Evolutionary conservation across 805 yeast species (phyloP).

Genomic region (Middelhovenomyces tepae): DNA sequence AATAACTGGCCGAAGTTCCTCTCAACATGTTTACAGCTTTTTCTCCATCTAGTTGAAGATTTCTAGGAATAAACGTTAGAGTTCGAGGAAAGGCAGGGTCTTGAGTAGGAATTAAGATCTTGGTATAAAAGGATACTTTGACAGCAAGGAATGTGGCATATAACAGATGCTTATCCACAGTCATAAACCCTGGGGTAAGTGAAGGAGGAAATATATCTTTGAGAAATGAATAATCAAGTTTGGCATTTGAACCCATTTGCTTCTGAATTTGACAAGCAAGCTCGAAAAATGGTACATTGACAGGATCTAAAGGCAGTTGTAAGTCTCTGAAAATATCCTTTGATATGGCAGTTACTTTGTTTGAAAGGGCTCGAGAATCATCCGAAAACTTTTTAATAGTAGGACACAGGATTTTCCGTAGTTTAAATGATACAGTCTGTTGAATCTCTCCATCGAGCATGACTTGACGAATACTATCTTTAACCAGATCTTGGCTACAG

Average conservation of each 20-base stretch:
- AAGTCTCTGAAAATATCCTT: neutral
- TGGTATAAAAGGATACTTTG: too few relatives aligned
- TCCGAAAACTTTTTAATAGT: slow-evolving; percentile 1
- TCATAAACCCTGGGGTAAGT: too few relatives aligned
- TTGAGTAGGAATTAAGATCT: too few relatives aligned
- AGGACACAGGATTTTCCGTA: too few relatives aligned
- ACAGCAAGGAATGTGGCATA: too few relatives aligned
- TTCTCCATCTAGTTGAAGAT: neutral
- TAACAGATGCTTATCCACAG: too few relatives aligned
- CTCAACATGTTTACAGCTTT: slow-evolving; percentile 1
- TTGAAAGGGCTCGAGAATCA: neutral
- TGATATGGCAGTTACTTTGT: neutral
- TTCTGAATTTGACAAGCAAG: too few relatives aligned
- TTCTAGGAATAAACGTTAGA: slow-evolving; percentile 1
- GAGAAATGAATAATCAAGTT: too few relatives aligned
- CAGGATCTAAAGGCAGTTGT: slow-evolving; percentile 2
- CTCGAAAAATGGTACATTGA: slow-evolving; percentile 1
- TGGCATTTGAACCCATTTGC: too few relatives aligned
- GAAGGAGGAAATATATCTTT: too few relatives aligned
- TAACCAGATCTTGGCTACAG: neutral
- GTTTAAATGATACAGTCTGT: too few relatives aligned
- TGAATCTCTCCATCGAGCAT: neutral
- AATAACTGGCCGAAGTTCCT: neutral
- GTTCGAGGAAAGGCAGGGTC: slow-evolving; percentile 1
- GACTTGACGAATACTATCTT: slow-evolving; percentile 2